Base-by-base conservation (phyloP, 768 basidiomycete species). In the Botryobasidium botryosum region DNA sequence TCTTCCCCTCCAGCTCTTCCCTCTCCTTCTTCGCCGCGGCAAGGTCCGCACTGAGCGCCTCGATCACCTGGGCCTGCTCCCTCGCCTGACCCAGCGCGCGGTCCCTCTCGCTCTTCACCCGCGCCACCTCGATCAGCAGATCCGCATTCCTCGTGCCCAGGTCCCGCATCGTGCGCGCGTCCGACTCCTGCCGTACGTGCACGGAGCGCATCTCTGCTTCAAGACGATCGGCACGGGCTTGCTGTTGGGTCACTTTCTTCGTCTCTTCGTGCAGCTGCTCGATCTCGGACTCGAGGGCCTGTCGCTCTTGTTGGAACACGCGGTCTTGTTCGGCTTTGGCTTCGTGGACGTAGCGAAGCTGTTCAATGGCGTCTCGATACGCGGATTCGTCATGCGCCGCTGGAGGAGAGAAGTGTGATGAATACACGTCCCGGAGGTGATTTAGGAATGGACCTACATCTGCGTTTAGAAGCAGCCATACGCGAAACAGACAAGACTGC, bases 401-500 rank as follows among this genome's bases (percentile, higher is more conserved):
- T 28, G 44, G 38, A 33, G 44, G 6, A 50, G 47, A 40, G 55
- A 13, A 29, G 32, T 27, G 40, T 24, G 7, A 35, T 49, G n/a
- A 46, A 44, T 47, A 24, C 17, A 25, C 40, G 20, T 40, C 25
- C 20, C 13, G 3, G 20, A 10, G 25, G 18, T 37, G 44, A 40
- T 39, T 46, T 23, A 25, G 26, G 42, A 33, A 42, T 35, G 43
- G 39, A 71, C 79, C 55, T 62, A 87, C 84, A 70, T 43, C 81
- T 73, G 52, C 80, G 67, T 35, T 79, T 70, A 46, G 81, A 79
- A 26, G 69, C 65, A 10, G 74, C 70, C 43, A 85, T 55, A 24
- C 82, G 66, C 13, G 84, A 85, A 33, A 77, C 68, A 13, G 84
- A 86, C 31, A 86, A 67, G 28, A 88, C 85, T 86, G 43, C 25